Evolutionary conservation across 2,329 filamentous ascomycete species (phyloP).

Genomic region (Cordyceps fumosorosea): DNA sequence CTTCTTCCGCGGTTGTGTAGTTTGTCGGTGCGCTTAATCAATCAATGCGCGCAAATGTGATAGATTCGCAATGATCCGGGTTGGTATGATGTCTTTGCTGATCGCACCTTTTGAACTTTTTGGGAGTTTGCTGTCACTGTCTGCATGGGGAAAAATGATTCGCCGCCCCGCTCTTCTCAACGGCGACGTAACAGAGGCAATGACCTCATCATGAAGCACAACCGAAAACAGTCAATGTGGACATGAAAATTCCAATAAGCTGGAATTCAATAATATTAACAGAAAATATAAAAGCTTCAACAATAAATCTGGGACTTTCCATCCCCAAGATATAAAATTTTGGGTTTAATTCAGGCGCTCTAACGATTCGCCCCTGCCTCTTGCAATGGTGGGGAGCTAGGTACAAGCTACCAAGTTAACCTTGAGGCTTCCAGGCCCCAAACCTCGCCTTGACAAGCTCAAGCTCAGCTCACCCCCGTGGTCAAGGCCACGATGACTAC

Average conservation of each 20-base stretch:
- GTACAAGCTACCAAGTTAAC: not conserved
- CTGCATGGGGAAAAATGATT: constrained; percentile 10
- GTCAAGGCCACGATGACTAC: not conserved
- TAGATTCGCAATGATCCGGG: not conserved
- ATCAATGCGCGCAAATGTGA: not conserved
- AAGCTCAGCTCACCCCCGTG: not conserved
- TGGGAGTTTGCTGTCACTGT: not conserved
- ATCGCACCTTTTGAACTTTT: too few species aligned
- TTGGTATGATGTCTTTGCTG: too few species aligned
- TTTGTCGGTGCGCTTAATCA: not conserved
- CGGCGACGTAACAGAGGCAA: not conserved
- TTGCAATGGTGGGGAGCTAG: not conserved
- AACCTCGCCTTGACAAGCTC: constrained; percentile 2
- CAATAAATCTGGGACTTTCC: too few species aligned
- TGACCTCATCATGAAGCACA: constrained; percentile 5
- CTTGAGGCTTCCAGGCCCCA: not conserved
- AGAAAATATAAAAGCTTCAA: too few species aligned
- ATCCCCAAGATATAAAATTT: too few species aligned
- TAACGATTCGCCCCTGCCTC: not conserved
- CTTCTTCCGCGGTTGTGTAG: too few species aligned
- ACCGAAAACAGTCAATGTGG: too few species aligned
- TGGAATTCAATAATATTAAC: too few species aligned
- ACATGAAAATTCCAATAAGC: too few species aligned
- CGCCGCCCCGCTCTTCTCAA: constrained; percentile 3
- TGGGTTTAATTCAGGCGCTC: too few species aligned